Base-by-base conservation (phyloP, 371 early-diverging fungal species). In the Circinella minor region DNA sequence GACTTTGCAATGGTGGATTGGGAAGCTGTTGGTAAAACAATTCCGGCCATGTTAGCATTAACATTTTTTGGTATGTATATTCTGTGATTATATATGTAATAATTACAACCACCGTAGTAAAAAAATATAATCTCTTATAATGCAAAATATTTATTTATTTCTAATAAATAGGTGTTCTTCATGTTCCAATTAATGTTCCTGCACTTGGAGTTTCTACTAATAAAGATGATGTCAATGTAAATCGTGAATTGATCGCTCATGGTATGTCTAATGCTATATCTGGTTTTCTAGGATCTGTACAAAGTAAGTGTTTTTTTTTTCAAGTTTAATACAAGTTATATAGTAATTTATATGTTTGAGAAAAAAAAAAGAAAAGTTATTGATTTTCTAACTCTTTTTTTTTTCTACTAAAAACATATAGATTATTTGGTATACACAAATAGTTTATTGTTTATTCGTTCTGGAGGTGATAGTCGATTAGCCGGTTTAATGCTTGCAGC, bases 111-210 rank as follows among this genome's bases (percentile, higher is more conserved):
- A 27, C 27, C 27, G 2, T 2, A 27, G 27, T 27, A 27, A 27
- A 27, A 27, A 27, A 2, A 27, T 27, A 27, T 27, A 27, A 27
- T 27, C 27, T 27, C 2, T 27, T 2, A 27, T 27, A 2, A 1
- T 2, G 27, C 27, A 27, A 1, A 27, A 27, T 27, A 27, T 27
- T 27, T 2, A 27, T 27, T 27, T 27, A 27, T 27, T 47, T 47
- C 11, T 11, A 47, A 15, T 39, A 27, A 36, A 36, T 61, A 71
- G 88, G 90, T 61, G 90, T 98, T 39, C 84, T 98, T 27, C 98
- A 98, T 76, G 99, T 98, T 1, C 98, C 99, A 10, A 93, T 93
- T 72, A 94, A 93, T 68, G 94, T 96, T 1, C 98, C 97, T 15
- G 97, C 97, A 3, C 84, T 96, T 65, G 95, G 95, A 1, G 96